phyloP scores from a whole-genome alignment of 2,329 filamentous ascomycete species.

The Coleophoma crateriformis region DNA sequence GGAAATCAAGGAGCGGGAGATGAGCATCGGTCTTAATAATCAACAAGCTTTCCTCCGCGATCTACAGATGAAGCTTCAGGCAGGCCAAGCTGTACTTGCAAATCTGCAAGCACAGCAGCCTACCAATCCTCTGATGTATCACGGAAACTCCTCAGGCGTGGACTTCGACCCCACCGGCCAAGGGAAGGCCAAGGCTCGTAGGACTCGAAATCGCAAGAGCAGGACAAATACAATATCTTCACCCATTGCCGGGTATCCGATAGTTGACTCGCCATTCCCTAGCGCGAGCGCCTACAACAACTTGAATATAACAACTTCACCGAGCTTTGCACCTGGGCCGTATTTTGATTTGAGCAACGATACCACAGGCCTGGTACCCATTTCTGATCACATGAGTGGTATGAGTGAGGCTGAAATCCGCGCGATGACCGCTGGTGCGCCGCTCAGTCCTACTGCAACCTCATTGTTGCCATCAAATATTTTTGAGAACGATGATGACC shows the following conservation, averaged over 20 bases:
- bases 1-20: conserved; percentile 19
- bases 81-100: conserved; percentile 9
- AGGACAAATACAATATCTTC: conserved; percentile 30
- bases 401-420: conserved; percentile 60
- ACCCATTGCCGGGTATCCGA: conserved; percentile 18
- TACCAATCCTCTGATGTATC: conserved; percentile 21
- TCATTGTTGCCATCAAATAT: conserved; percentile 67
- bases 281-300: conserved; percentile 35
- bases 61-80: conserved; percentile 15
- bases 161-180: conserved; percentile 24
- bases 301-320: conserved; percentile 33
- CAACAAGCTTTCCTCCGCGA: conserved; percentile 16
- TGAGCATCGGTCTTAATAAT: conserved; percentile 16
- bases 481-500: conserved; percentile 55
- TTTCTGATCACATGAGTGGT: conserved; percentile 28
- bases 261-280: conserved; percentile 28
- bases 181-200: conserved; percentile 28
- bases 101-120: conserved; percentile 16
- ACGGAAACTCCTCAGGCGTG: conserved; percentile 26
- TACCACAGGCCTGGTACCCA: conserved; percentile 22
- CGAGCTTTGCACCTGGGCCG: conserved; percentile 46
- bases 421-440: conserved; percentile 56
- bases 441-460: conserved; percentile 72
- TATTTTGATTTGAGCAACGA: conserved; percentile 29
- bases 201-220: conserved; percentile 31